phyloP scores from a whole-genome alignment of 1,284 basidiomycete species.

The Ceratobasidium sp. region DNA sequence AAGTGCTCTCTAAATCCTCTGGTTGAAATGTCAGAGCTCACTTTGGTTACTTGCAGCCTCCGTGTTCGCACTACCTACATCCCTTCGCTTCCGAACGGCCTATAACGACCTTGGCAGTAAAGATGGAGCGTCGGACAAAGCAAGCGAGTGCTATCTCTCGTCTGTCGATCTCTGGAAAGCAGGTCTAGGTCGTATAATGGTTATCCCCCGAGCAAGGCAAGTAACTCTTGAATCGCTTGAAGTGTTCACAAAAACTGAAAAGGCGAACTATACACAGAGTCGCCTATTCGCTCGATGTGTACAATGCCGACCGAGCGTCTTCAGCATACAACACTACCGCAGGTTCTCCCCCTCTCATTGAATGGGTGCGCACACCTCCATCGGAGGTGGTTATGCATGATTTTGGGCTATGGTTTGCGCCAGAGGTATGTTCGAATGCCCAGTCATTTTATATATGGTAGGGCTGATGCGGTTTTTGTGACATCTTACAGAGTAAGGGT shows the following conservation, averaged over 20 bases:
- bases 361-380: slow-evolving; percentile 20
- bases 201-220: slow-evolving; percentile 50
- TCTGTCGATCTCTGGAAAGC: slow-evolving; percentile 57
- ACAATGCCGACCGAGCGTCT: slow-evolving; percentile 22
- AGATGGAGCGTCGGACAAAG: slow-evolving; percentile 50
- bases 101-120: slow-evolving; percentile 45
- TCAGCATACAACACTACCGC: slow-evolving; percentile 1
- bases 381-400: neutral
- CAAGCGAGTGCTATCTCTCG: slow-evolving; percentile 54
- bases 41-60: slow-evolving; percentile 55
- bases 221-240: neutral
- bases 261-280: neutral
- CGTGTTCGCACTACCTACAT: slow-evolving; percentile 45
- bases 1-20: slow-evolving; percentile 52
- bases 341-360: neutral
- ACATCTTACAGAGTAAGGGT: neutral
- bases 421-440: slow-evolving; percentile 13
- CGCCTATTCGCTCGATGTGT: slow-evolving; percentile 26
- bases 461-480: neutral
- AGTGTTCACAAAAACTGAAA: neutral
- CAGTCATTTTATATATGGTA: neutral
- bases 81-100: slow-evolving; percentile 46
- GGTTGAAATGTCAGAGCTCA: slow-evolving; percentile 49
- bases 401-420: slow-evolving; percentile 18
- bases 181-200: slow-evolving; percentile 53